Evolutionary conservation across 148 eudicot species (phyloP).

Genomic region (Rhododendron ferrugineum): DNA sequence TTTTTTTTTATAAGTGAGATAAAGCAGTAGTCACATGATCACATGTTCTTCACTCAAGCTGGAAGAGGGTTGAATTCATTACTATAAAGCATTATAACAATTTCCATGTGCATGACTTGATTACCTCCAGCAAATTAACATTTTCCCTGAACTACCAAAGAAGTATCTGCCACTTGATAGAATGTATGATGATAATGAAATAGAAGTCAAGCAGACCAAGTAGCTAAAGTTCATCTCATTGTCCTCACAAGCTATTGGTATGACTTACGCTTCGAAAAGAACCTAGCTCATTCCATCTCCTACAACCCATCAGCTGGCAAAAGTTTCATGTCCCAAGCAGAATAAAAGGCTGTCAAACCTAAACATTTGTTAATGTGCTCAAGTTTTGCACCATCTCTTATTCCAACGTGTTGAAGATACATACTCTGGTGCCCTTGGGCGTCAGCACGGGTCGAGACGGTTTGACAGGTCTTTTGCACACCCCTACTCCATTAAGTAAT

Average conservation of each 20-base stretch:
- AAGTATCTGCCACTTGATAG: neutral
- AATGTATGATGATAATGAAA: neutral
- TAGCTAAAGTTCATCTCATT: neutral
- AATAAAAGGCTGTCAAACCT: neutral
- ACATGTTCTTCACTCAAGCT: neutral
- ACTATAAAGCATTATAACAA: neutral
- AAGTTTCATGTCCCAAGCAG: neutral
- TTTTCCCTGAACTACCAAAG: neutral
- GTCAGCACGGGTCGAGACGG: neutral
- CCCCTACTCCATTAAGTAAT: neutral
- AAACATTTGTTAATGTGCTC: neutral
- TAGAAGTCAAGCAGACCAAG: neutral
- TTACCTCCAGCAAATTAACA: neutral
- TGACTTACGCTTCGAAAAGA: neutral
- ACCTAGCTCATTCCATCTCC: neutral
- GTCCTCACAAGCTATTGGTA: neutral
- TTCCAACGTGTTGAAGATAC: neutral
- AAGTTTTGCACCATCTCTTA: neutral
- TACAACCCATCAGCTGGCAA: neutral
- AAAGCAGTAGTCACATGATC: neutral
- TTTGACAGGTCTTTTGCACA: neutral
- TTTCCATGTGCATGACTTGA: neutral
- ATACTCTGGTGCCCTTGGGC: neutral
- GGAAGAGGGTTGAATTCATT: neutral
- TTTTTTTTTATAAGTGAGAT: too few species aligned